These are phyloP conservation scores for Aphanomyces stellatus DNA, from an alignment of 352 stramenopile species.

Conservation along the genomic window DNA sequence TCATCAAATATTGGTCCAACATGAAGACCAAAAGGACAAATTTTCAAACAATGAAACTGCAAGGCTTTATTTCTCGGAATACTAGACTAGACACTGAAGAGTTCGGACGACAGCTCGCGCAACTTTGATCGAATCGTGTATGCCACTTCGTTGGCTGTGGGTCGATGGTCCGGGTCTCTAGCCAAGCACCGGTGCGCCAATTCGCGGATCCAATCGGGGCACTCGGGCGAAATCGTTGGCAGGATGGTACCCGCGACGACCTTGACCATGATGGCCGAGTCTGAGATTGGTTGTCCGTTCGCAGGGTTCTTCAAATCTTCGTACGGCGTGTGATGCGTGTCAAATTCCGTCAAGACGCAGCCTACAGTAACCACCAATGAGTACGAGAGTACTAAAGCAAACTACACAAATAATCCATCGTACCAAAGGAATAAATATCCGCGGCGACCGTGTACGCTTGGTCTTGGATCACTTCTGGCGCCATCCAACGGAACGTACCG, in stretches of 20 bases:
- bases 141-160: not conserved
- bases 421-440: conserved; percentile 11
- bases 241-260: not conserved
- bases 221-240: not conserved
- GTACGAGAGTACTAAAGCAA: too few relatives aligned
- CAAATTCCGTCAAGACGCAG: conserved; percentile 20
- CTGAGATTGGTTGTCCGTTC: not conserved
- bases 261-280: not conserved
- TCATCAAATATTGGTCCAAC: too few relatives aligned
- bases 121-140: not conserved
- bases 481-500: conserved; percentile 8
- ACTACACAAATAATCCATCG: not conserved
- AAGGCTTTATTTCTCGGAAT: too few relatives aligned
- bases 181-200: not conserved
- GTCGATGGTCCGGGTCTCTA: not conserved
- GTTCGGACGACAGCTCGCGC: not conserved
- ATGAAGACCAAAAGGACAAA: too few relatives aligned
- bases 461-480: conserved; percentile 11
- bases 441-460: conserved; percentile 6
- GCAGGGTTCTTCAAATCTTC: not conserved
- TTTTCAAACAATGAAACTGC: too few relatives aligned
- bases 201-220: not conserved
- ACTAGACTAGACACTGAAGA: too few relatives aligned
- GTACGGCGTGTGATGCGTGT: conserved; percentile 10
- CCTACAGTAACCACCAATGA: not conserved